Percentiles rank a stretch among this genome's conserved stretches.
These are phyloP conservation scores for Xylaria sp. DNA, from an alignment of 2,329 filamentous ascomycete genomes.

Conservation along the genomic window DNA sequence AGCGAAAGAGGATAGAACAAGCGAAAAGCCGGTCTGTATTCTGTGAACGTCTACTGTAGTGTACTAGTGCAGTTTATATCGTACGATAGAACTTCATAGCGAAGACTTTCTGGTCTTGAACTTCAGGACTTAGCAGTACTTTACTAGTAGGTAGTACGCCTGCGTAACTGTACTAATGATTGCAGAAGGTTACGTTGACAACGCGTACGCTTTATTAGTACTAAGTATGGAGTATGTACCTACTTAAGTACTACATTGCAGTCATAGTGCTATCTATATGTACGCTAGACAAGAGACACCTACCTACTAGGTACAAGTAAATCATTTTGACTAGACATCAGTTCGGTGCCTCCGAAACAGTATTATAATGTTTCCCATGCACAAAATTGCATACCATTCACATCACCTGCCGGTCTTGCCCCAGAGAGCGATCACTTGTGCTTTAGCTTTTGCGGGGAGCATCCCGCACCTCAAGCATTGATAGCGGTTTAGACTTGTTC, in stretches of 20 bases:
- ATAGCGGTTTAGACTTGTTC: not conserved
- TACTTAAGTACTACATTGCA: too few relatives aligned
- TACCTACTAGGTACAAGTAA: not conserved
- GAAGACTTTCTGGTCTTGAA: not conserved
- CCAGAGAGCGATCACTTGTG: not conserved
- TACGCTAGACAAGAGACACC: not conserved
- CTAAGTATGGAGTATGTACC: too few relatives aligned
- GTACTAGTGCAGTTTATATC: not conserved
- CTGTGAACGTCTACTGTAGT: not conserved
- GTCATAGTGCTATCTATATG: not conserved
- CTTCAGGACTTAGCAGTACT: not conserved
- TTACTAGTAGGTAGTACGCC: not conserved
- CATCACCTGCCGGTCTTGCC: not conserved
- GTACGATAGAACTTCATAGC: not conserved
- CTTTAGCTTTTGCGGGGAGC: not conserved
- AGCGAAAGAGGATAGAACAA: conserved; percentile 7
- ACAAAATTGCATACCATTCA: not conserved
- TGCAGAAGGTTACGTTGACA: not conserved
- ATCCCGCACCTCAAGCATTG: not conserved
- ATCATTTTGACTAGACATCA: not conserved
- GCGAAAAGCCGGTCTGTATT: not conserved
- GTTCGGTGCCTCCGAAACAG: not conserved
- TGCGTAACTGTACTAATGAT: not conserved
- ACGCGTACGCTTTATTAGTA: too few relatives aligned
- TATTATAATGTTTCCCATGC: not conserved